phyloP scores from a whole-genome alignment of 192 early-diverging fungal genomes.

The Geosiphon pyriformis region DNA sequence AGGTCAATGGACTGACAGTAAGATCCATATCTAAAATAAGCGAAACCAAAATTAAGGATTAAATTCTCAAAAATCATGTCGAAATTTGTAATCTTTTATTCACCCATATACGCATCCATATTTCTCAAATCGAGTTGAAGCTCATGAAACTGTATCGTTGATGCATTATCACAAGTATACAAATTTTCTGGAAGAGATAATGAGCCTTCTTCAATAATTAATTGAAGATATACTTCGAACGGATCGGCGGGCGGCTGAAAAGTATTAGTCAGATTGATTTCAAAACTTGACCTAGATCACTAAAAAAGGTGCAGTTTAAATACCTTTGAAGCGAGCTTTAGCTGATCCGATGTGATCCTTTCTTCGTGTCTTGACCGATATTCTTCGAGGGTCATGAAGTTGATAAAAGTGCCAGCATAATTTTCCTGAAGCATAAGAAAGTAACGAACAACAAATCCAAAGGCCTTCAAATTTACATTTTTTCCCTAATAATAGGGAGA shows the following conservation, averaged over 20 bases:
- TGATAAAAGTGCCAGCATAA: conserved; percentile 57
- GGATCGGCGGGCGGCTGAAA: conserved; percentile 40
- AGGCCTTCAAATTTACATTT: conserved; percentile 53
- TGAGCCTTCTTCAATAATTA: conserved; percentile 42
- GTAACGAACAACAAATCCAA: conserved; percentile 62
- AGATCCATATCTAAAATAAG: conserved; percentile 47
- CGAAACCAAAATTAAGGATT: background rate
- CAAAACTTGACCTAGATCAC: no score
- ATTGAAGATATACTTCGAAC: conserved; percentile 50
- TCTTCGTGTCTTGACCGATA: conserved; percentile 28
- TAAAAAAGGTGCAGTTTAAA: no score
- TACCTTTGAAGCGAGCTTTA: background rate
- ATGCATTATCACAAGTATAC: conserved; percentile 48
- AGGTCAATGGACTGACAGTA: conserved; percentile 52
- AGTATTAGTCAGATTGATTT: background rate
- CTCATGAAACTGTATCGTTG: conserved; percentile 53
- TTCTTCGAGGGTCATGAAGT: conserved; percentile 60
- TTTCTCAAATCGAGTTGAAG: conserved; percentile 60
- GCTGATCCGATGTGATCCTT: background rate
- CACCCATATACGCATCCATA: conserved; percentile 61
- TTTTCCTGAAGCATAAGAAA: conserved; percentile 66
- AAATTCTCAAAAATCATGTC: background rate
- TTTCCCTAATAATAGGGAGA: conserved; percentile 39
- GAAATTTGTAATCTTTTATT: background rate
- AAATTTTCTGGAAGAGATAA: conserved; percentile 53